Base-by-base conservation (phyloP, 192 early-diverging fungal species). In the Entomortierella beljakovae region DNA sequence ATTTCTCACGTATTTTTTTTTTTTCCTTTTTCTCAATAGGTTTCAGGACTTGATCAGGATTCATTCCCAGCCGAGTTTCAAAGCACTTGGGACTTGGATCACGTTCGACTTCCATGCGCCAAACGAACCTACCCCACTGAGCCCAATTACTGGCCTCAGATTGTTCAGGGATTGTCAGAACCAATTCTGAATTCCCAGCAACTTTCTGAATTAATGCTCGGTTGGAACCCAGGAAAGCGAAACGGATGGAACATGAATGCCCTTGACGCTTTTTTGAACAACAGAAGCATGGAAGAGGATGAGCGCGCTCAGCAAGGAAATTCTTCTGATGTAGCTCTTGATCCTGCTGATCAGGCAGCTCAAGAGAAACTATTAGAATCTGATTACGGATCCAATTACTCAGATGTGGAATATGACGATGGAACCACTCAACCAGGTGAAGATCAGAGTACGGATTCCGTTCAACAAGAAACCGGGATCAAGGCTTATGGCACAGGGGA, bases 31-130 rank as follows among this genome's bases (percentile, higher is more conserved):
- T 23, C 2, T 37, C 16, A 40, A 7, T 51, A 79, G 75, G 31
- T 79, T 31, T 56, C 67, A 6, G 75, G 75, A 0, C 11, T 79
- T 13, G 64, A 79, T 57, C 64, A 79, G 33, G 37, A 61, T 23
- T 59, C 61, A 2, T 79, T 65, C 50, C 75, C 75, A 5, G 34
- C 51, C 5, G 55, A 57, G 23, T 70, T 61, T 48, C 67, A 79
- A 61, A 31, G 65, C 57, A 37, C 51, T 0, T 79, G 75, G 75
- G 75, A 79, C 25, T 16, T 53, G 52, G 57, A 79, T 18, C 75
- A 79, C 37, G 75, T 79, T 29, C 67, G 75, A 18, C 55, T 79
- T 11, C 54, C 75, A 3, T 79, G 75, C 40, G 64, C 75, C 28
- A 51, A 64, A 2, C 53, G 75, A 23, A 69, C 15, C 38, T 65